These are phyloP conservation scores for Calonectria leucothoes DNA, from an alignment of 2,329 filamentous ascomycete genomes.

Conservation along the genomic window DNA sequence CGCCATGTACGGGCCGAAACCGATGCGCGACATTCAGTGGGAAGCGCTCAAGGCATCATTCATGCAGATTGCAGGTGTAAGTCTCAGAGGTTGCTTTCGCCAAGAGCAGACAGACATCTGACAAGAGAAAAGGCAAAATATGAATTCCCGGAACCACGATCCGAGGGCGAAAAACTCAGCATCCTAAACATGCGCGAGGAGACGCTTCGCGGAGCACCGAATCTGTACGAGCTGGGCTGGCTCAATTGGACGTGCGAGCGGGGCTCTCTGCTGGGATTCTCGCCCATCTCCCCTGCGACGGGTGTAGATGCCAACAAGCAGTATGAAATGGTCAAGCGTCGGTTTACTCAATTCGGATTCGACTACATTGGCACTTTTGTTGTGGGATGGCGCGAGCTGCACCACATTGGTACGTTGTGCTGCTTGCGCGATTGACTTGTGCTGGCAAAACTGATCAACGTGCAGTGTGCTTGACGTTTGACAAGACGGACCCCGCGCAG, in stretches of 20 bases:
- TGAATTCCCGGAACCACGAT: neutral
- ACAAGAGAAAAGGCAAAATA: neutral
- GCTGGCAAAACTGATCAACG: neutral
- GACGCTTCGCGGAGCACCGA: neutral
- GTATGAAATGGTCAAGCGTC: slow-evolving; percentile 5
- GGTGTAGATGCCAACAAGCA: slow-evolving; percentile 2
- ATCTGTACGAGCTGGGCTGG: neutral
- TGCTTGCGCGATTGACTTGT: neutral
- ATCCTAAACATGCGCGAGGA: neutral
- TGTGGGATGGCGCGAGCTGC: slow-evolving; percentile 17
- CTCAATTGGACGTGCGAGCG: neutral
- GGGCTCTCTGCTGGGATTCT: neutral
- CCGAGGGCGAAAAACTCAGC: neutral
- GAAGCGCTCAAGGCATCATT: neutral
- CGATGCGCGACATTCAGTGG: neutral
- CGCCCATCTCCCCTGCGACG: neutral
- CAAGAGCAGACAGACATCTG: neutral
- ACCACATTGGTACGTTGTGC: neutral
- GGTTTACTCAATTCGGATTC: slow-evolving; percentile 5
- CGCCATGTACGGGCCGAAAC: neutral
- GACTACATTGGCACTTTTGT: slow-evolving; percentile 20
- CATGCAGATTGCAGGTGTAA: neutral
- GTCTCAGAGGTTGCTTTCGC: neutral
- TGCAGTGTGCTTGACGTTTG: neutral
- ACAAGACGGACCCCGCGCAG: neutral